These are phyloP conservation scores for Secale cereale DNA, from an alignment of 176 grass and related monocot species.

Conservation along the genomic window DNA sequence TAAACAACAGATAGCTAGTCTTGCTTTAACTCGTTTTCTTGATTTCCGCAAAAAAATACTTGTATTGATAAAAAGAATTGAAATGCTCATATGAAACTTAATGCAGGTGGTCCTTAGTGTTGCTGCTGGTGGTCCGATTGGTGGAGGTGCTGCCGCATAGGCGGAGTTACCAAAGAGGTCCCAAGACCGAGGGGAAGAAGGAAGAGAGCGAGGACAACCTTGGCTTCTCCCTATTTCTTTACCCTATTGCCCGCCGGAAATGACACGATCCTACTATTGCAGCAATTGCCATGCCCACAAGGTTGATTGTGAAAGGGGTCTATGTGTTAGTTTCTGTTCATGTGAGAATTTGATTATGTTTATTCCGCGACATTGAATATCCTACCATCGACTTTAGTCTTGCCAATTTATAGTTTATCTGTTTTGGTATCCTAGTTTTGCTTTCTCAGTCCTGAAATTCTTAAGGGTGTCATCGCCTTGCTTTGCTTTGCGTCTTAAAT, in stretches of 20 bases:
- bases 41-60: too few relatives aligned
- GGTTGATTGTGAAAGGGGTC: neutral
- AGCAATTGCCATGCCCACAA: constrained; percentile 1
- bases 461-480: too few relatives aligned
- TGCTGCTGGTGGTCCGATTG: constrained; percentile 43
- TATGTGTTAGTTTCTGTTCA: neutral
- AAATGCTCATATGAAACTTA: neutral
- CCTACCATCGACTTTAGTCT: neutral
- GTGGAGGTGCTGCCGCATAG: constrained; percentile 40
- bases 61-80: neutral
- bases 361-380: neutral
- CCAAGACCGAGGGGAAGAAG: constrained; percentile 69
- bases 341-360: neutral
- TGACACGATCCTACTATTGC: neutral
- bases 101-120: constrained; percentile 60
- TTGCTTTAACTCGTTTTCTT: neutral
- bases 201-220: constrained; percentile 86
- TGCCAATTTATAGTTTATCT: neutral
- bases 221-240: constrained; percentile 82
- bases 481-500: too few relatives aligned
- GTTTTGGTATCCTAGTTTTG: neutral
- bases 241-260: neutral
- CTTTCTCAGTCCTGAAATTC: neutral
- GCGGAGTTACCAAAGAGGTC: constrained; percentile 32
- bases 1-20: neutral